A percentile compares a stretch with the other conserved stretches of the same genome.
phyloP scores from a whole-genome alignment of 192 early-diverging fungal genomes.

The Chytriomyces hyalinus region DNA sequence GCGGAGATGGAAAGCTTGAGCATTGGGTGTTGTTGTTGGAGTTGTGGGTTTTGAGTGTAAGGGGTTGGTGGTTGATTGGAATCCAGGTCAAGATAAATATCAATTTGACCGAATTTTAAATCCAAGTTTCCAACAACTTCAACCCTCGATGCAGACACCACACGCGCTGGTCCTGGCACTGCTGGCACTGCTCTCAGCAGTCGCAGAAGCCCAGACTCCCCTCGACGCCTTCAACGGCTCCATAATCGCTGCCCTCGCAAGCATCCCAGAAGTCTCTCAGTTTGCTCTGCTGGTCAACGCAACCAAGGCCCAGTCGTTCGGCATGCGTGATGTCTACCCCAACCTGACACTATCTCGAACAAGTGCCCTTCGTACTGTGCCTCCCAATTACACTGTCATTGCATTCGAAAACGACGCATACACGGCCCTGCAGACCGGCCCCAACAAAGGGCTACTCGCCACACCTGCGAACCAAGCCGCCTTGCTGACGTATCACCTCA shows the following conservation, averaged over 20 bases:
- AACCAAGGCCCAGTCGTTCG: neutral
- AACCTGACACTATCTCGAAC: conserved; percentile 6
- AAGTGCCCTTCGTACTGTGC: neutral
- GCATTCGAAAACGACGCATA: conserved; percentile 22
- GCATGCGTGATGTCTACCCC: neutral
- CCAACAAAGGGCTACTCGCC: neutral
- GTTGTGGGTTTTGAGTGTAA: too few relatives aligned
- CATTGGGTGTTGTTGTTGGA: too few relatives aligned
- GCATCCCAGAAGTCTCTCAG: neutral
- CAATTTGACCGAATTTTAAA: too few relatives aligned
- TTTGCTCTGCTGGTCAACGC: neutral
- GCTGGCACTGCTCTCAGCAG: too few relatives aligned
- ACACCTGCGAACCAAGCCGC: neutral
- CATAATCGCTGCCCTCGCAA: neutral
- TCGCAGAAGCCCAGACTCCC: too few relatives aligned
- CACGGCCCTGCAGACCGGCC: neutral
- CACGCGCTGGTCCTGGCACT: too few relatives aligned
- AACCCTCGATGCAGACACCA: too few relatives aligned
- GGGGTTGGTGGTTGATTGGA: too few relatives aligned
- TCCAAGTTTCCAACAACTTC: too few relatives aligned
- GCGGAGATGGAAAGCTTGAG: too few relatives aligned
- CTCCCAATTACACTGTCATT: conserved; percentile 6
- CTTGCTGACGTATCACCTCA: conserved; percentile 10
- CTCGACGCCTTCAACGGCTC: neutral
- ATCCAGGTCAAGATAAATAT: too few relatives aligned